Base-by-base conservation (phyloP, 2,329 filamentous ascomycete species). In the Verticillium zaregamsianum region DNA sequence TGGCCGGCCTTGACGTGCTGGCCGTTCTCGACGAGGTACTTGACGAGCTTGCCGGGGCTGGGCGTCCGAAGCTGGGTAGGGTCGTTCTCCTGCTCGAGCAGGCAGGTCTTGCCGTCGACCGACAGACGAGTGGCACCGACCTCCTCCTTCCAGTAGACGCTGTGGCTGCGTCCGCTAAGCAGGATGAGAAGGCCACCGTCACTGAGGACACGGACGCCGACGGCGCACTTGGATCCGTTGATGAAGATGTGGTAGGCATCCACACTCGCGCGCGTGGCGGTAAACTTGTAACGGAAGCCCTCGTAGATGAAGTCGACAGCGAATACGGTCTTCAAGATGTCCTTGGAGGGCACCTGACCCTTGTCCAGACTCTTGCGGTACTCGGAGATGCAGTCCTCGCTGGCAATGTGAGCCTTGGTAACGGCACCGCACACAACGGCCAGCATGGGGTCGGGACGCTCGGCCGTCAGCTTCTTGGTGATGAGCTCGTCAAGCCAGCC, bases 141-240 rank as follows among this genome's bases (percentile, higher is more conserved):
- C 76, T 99, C 95, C 74, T 99, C 95, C 80, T 98, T 98, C 95
- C 95, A 99, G 87, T 99, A 99, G 65, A 98, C 89, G 73, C 95
- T 99, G 87, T 99, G 95, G 69, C 92, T 96, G 76, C 92, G 92
- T 64, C 95, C 95, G 71, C 90, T 89, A 54, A 99, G 87, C 23
- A 99, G 86, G 66, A 99, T 87, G 61, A 99, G 85, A 12, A 99
- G 86, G 75, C 95, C 95, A 75, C 95, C 95, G 70, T 99, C 95
- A 67, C 92, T 93, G 67, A 99, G 86, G 58, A 93, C 90, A 69
- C 95, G 91, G 60, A 99, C 91, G 71, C 94, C 95, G 61, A 98
- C 91, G 7, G 91, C 89, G 78, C 92, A 96, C 81, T 96, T 97
- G 69, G 95, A 98, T 63, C 95, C 95, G 75, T 99, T 99, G 84